These are phyloP conservation scores for Grammothele lineata DNA, from an alignment of 768 basidiomycete genomes.

Conservation along the genomic window DNA sequence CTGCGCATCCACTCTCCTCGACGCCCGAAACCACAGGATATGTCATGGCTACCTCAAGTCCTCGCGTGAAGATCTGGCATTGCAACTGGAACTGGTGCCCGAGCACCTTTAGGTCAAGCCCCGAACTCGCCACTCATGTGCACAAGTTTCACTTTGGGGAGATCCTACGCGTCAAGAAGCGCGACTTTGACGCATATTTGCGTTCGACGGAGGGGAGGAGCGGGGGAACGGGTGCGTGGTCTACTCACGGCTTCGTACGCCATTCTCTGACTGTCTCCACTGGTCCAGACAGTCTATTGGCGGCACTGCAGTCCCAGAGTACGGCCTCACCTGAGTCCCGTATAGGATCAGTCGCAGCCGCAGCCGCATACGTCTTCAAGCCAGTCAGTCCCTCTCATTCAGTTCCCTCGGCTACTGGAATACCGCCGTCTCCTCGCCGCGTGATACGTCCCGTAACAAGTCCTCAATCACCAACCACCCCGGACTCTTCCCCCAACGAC, in stretches of 20 bases:
- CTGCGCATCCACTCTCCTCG: too few relatives aligned
- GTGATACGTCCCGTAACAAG: too few relatives aligned
- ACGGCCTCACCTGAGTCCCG: background rate
- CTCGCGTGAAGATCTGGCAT: conserved; percentile 1
- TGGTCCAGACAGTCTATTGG: background rate
- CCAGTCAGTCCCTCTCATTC: too few relatives aligned
- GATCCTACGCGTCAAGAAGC: conserved; percentile 7
- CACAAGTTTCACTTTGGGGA: conserved; percentile 8
- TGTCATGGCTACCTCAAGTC: too few relatives aligned
- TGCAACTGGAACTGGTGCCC: conserved; percentile 19
- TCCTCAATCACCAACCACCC: too few relatives aligned
- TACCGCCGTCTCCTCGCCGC: too few relatives aligned
- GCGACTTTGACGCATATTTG: conserved; percentile 9
- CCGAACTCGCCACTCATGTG: conserved; percentile 8
- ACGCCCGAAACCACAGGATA: too few relatives aligned
- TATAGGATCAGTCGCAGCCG: too few relatives aligned
- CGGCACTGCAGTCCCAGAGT: background rate
- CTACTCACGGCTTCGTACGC: background rate
- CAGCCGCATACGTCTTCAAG: too few relatives aligned
- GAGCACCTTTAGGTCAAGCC: background rate
- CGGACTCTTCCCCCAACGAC: too few relatives aligned
- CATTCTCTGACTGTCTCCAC: background rate
- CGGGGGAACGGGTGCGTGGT: conserved; percentile 10
- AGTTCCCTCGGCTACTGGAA: too few relatives aligned
- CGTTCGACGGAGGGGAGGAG: conserved; percentile 9